A percentile compares a stretch with the other conserved stretches of the same genome.
Conservation (phyloP, 192 early-diverging fungal species). For the Ambispora gerdemannii region DNA sequence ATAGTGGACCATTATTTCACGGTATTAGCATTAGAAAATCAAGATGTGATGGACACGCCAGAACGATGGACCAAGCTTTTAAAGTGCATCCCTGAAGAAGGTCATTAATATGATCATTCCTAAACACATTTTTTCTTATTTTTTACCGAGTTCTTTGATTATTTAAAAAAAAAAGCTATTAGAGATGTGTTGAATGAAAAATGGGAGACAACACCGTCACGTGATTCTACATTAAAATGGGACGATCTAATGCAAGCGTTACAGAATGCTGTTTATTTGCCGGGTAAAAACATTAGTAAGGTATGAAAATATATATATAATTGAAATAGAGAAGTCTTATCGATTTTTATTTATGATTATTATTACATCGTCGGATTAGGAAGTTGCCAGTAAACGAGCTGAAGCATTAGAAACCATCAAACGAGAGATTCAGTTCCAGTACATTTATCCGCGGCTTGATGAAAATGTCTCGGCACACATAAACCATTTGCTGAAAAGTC, state of each 20-base stretch:
- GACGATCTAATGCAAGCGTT: constrained; percentile 37
- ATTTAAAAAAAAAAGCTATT: no score
- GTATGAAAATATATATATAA: not conserved
- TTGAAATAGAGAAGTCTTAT: constrained; percentile 15
- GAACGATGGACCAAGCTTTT: constrained; percentile 77
- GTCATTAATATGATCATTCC: constrained; percentile 29
- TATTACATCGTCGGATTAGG: no score
- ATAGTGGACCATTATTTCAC: constrained; percentile 73
- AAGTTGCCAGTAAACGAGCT: constrained; percentile 32
- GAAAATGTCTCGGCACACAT: constrained; percentile 85
- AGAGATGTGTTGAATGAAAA: constrained; percentile 34
- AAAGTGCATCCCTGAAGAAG: constrained; percentile 73
- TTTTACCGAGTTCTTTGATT: constrained; percentile 9
- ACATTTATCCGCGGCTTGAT: constrained; percentile 90
- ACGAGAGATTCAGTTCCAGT: constrained; percentile 85
- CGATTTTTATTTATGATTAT: no score
- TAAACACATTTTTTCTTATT: not conserved
- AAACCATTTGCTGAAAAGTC: constrained; percentile 94
- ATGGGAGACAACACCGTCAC: constrained; percentile 40
- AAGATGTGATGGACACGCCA: constrained; percentile 63
- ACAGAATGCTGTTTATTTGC: not conserved
- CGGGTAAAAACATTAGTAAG: not conserved
- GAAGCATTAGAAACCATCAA: constrained; percentile 40
- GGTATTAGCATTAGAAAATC: constrained; percentile 64
- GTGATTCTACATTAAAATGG: constrained; percentile 47